Base-by-base conservation (phyloP, 352 stramenopile species). In the Phytophthora ramorum region DNA sequence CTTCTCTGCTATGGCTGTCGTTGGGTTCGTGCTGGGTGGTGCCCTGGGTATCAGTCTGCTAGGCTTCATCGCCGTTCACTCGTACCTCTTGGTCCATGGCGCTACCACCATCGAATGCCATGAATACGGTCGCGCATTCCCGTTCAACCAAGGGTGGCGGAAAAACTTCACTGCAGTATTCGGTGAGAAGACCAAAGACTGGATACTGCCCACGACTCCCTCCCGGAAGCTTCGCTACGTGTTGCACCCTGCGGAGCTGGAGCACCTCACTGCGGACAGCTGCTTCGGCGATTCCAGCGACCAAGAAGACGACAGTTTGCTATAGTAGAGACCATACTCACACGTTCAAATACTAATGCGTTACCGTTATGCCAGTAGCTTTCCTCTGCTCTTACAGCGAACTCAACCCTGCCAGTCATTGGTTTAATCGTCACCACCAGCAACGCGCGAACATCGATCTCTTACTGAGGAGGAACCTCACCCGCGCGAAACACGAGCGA, bases 21-120 rank as follows among this genome's bases (percentile, higher is more conserved):
- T 96, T n/a, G 82, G 78, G 1, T 89, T 91, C 49, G 81, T 96
- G 51, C 71, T 96, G 45, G 82, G 84, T 1, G 75, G 79, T 8
- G 88, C 85, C 10, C 68, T 96, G 19, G 78, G 74, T 26, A 70
- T 94, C 41, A 92, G 82, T 59, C 72, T 96, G 30, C 41, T 91
- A 14, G 66, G 89, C 14, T 93, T 96, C 58, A 77, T 94, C 45
- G 65, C 74, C 19, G 73, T 94, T 60, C 88, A 96, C 71, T 74
- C 78, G 46, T 88, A 86, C 49, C 68, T 96, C 34, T 70, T 96
- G 20, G 26, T 86, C 1, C 75, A 75, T 43, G 86, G 86, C 24
- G 74, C 82, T 6, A 95, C 84, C 17, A 96, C 88, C 6, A 91
- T 95, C 41, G 88, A 96, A 44, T 92, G 79, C 37, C 86, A 94